phyloP scores from a whole-genome alignment of 2,329 filamentous ascomycete genomes.

The Diaporthe ilicicola region DNA sequence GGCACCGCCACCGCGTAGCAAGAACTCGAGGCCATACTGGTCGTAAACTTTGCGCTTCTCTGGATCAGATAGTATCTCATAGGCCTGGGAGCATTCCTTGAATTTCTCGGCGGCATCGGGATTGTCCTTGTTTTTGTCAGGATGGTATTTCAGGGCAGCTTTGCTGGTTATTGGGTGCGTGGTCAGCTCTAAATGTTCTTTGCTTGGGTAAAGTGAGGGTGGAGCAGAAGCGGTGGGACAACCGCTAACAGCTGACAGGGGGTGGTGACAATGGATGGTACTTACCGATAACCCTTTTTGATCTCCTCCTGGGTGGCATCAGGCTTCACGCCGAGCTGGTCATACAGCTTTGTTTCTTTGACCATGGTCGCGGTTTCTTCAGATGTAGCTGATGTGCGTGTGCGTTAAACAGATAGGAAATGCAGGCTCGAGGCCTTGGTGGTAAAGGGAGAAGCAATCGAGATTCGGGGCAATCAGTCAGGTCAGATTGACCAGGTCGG shows the following conservation, averaged over 20 bases:
- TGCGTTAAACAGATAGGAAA: not conserved
- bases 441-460: slow-evolving; percentile 9
- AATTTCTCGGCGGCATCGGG: slow-evolving; percentile 89
- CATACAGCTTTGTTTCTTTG: slow-evolving; percentile 95
- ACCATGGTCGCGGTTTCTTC: slow-evolving; percentile 70
- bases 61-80: slow-evolving; percentile 96
- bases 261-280: slow-evolving; percentile 5
- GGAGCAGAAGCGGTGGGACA: not conserved
- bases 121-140: slow-evolving; percentile 97
- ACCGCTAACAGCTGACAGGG: not conserved
- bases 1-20: slow-evolving; percentile 79
- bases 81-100: slow-evolving; percentile 97
- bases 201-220: not conserved
- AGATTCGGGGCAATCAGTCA: slow-evolving; percentile 4
- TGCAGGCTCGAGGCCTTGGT: slow-evolving; percentile 28
- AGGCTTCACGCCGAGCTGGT: slow-evolving; percentile 81
- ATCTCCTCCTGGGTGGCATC: slow-evolving; percentile 91
- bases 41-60: slow-evolving; percentile 98
- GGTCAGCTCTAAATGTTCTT: slow-evolving; percentile 44
- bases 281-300: slow-evolving; percentile 92
- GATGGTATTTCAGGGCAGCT: slow-evolving; percentile 89
- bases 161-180: slow-evolving; percentile 63
- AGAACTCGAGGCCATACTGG: slow-evolving; percentile 91
- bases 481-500: slow-evolving; percentile 10
- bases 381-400: not conserved